Evolutionary conservation across 345 rosid genomes (phyloP).

Genomic region (Eucalyptus cloeziana): DNA sequence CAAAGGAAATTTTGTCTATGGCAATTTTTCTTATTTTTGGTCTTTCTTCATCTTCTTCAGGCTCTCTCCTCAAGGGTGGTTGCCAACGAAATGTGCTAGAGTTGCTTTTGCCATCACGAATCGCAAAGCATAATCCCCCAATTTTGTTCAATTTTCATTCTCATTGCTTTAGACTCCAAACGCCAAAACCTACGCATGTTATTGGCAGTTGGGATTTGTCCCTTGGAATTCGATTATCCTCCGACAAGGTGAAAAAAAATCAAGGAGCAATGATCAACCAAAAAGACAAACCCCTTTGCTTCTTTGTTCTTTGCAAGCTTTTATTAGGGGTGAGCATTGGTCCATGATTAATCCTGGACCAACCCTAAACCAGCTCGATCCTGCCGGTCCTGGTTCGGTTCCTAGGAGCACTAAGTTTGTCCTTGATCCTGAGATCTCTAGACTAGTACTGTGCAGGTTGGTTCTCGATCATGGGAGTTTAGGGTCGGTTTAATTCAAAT

Average conservation of each 20-base stretch:
- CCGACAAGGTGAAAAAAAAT: not conserved
- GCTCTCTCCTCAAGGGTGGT: not conserved
- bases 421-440: no score
- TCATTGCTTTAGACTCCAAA: not conserved
- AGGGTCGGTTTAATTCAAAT: fast-evolving
- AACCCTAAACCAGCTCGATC: fast-evolving
- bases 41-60: no score
- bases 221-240: no score
- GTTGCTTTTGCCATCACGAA: no score
- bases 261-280: not conserved
- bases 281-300: not conserved
- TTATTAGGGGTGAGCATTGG: no score
- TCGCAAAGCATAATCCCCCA: not conserved
- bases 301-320: not conserved
- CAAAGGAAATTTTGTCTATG: no score
- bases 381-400: fast-evolving
- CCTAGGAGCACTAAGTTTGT: no score
- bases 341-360: no score
- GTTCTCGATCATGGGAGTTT: no score
- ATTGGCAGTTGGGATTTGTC: not conserved
- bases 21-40: no score
- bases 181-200: not conserved
- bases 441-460: fast-evolving
- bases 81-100: no score
- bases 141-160: not conserved